Base-by-base conservation (phyloP, 2,329 filamentous ascomycete genomes). In the Fusarium tanahbumbuense region DNA sequence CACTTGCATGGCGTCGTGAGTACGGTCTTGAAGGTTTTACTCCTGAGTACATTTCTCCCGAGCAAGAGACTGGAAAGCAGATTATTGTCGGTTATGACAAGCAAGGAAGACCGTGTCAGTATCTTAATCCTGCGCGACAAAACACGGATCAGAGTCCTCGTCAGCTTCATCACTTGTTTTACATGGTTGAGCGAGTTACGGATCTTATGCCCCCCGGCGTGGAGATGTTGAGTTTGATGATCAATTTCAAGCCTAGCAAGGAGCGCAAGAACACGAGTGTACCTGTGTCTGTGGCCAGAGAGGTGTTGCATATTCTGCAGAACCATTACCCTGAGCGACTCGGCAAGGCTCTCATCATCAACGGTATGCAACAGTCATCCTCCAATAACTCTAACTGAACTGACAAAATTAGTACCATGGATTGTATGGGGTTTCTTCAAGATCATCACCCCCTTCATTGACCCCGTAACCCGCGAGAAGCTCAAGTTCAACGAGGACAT, bases 41-140 rank as follows among this genome's bases (percentile, higher is more conserved):
- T 0, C 85, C 92, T 12, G 94, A 98, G 11, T 92, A 97, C 81
- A 95, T 98, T 76, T 93, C 92, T 2, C 89, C 92, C 15, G 96
- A 99, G 84, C 97, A 98, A 80, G 94, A 95, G 83, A 98, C 95
- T 12, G 96, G 96, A 72, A 99, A 99, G 85, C 95, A 98, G 80
- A 86, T 97, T 61, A 86, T 97, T 61, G 81, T 96, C 22, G 96
- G 96, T 44, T 99, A 90, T 81, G 96, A 99, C 82, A 92, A 91
- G 63, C 84, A 93, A 65, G 92, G 87, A 52, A 87, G 95, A n/a
- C 93, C 94, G 3, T 98, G 94, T 79, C 89, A 96, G 76, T 98
- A 98, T 81, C 87, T 99, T 64, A 91, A 92, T 78, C 96, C 96
- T 3, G 93, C 91, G 32, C 90, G 91, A 72, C 96, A 99, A 83